Conservation (phyloP, 2,329 filamentous ascomycete genomes). For the Aspergillus sp. region DNA sequence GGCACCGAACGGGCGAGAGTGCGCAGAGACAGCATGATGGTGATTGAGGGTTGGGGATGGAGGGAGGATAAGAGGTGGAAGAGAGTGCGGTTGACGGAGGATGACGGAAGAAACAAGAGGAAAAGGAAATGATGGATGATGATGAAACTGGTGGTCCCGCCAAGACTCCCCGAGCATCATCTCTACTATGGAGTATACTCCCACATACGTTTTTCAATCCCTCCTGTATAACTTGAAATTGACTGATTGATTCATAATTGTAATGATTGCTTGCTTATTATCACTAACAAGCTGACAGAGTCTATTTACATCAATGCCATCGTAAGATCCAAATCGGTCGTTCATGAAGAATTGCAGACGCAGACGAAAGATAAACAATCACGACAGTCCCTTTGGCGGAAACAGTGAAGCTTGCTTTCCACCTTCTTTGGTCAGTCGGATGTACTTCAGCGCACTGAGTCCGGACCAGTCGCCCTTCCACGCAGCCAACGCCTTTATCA, state of each 20-base stretch:
- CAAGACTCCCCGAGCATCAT: not conserved
- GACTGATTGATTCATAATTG: too few species aligned
- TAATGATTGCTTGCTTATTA: not conserved
- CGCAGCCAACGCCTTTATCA: conserved; percentile 61
- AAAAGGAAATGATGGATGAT: conserved; percentile 8
- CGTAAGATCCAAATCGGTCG: too few species aligned
- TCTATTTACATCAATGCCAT: too few species aligned
- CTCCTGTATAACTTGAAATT: too few species aligned
- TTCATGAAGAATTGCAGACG: not conserved
- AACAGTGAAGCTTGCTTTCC: conserved; percentile 69
- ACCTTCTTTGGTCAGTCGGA: conserved; percentile 68
- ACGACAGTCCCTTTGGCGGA: conserved; percentile 64
- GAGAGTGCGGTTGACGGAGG: conserved; percentile 10
- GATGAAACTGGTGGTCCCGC: conserved; percentile 9
- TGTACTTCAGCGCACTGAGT: conserved; percentile 72
- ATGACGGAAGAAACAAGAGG: conserved; percentile 18
- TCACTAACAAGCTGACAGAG: too few species aligned
- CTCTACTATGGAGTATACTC: not conserved
- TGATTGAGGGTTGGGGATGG: not conserved
- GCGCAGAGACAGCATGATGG: conserved; percentile 67
- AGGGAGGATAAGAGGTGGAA: conserved; percentile 4
- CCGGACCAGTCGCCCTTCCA: conserved; percentile 88
- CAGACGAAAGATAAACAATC: conserved; percentile 20
- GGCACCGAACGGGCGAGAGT: conserved; percentile 65
- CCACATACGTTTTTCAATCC: not conserved